These are phyloP conservation scores for Saturnispora zaruensis DNA, from an alignment of 805 yeast species.

Conservation along the genomic window DNA sequence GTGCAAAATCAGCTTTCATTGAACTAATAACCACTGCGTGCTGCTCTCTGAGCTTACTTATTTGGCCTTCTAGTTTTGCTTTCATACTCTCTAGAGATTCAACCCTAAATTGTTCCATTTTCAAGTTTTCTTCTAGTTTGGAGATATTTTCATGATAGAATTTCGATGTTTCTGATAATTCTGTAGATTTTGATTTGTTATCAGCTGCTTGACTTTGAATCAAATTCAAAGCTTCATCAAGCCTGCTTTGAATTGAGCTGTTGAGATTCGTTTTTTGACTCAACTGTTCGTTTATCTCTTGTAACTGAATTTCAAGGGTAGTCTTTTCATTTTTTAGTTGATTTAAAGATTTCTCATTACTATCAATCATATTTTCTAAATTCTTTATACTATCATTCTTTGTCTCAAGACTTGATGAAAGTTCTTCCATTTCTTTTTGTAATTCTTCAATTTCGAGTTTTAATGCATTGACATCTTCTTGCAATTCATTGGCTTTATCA, in stretches of 20 bases:
- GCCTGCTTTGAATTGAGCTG: neutral
- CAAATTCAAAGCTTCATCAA: neutral
- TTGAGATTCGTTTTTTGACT: neutral
- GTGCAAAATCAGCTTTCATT: conserved; percentile 3
- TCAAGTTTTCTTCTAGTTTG: conserved; percentile 7
- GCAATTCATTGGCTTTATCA: conserved; percentile 4
- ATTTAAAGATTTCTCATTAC: neutral
- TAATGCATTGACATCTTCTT: neutral
- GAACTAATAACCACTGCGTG: neutral
- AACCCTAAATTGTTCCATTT: conserved; percentile 8
- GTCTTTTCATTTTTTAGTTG: neutral
- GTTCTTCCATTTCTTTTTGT: conserved; percentile 4
- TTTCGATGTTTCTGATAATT: neutral
- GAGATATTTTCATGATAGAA: neutral
- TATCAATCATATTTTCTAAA: neutral
- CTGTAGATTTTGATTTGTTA: neutral
- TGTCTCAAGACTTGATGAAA: neutral
- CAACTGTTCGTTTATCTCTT: neutral
- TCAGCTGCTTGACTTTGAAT: neutral
- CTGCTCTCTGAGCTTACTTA: neutral
- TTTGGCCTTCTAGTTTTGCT: conserved; percentile 7
- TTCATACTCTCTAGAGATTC: conserved; percentile 7
- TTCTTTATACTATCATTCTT: neutral
- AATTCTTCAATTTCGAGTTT: conserved; percentile 10
- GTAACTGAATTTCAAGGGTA: neutral